Conservation (phyloP, 768 basidiomycete genomes). For the Termitomyces sp. region DNA sequence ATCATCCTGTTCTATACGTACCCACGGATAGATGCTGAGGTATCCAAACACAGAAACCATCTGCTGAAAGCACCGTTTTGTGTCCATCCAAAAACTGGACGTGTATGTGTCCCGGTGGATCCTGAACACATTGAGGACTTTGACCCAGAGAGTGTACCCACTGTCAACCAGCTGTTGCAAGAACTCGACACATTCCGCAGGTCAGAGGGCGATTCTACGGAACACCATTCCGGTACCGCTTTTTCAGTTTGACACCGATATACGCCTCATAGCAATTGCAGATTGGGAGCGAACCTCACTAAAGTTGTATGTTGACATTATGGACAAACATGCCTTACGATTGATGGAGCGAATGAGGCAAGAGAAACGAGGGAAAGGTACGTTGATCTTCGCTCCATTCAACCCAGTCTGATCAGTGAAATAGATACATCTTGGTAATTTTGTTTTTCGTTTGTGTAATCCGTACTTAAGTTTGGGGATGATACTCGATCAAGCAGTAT, state of each 20-base stretch:
- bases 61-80: conserved; percentile 97
- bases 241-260: conserved; percentile 1
- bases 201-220: conserved; percentile 29
- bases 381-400: conserved; percentile 7
- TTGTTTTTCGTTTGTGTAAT: neutral
- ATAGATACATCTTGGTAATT: conserved; percentile 33
- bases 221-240: conserved; percentile 48
- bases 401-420: neutral
- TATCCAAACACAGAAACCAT: conserved; percentile 96
- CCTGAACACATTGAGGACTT: conserved; percentile 73
- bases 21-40: conserved; percentile 94
- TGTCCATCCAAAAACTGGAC: conserved; percentile 93
- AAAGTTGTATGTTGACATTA: conserved; percentile 84
- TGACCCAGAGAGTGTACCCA: conserved; percentile 84
- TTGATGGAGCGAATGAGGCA: conserved; percentile 58
- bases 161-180: conserved; percentile 73
- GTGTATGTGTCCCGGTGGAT: conserved; percentile 92
- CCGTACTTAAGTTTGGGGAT: neutral
- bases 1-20: conserved; percentile 93
- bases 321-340: conserved; percentile 67
- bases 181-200: conserved; percentile 60
- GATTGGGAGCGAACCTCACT: conserved; percentile 89
- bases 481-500: neutral
- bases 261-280: conserved; percentile 18
- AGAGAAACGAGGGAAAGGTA: conserved; percentile 44